Percentiles rank a stretch among this genome's conserved stretches.
These are phyloP conservation scores for Reutealis trisperma DNA, from an alignment of 345 rosid species.

Conservation along the genomic window DNA sequence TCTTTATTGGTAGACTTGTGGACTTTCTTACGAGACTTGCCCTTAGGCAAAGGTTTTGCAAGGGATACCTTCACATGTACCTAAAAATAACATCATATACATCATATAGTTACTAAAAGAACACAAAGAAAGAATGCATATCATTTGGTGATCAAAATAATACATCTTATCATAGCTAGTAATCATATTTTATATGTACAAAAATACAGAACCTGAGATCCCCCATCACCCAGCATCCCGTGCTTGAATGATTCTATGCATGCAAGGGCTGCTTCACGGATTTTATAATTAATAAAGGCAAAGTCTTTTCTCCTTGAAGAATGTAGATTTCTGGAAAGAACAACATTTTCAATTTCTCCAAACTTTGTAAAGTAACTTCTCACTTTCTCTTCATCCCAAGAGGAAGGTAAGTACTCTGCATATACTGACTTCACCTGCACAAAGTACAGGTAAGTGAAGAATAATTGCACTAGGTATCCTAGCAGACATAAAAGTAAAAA, in stretches of 20 bases:
- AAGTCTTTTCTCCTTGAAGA: slow-evolving; percentile 37
- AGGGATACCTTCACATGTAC: slow-evolving; percentile 37
- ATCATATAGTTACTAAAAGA: neutral
- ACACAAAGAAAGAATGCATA: no score
- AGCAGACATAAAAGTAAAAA: neutral
- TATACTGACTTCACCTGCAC: slow-evolving; percentile 38
- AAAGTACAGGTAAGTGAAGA: neutral
- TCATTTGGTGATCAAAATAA: neutral
- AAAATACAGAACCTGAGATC: slow-evolving; percentile 26
- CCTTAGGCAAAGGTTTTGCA: slow-evolving; percentile 33
- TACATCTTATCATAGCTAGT: neutral
- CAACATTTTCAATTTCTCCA: slow-evolving; percentile 41
- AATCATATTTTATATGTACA: neutral
- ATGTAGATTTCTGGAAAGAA: slow-evolving; percentile 34
- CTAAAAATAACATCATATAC: slow-evolving; percentile 14
- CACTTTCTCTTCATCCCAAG: slow-evolving; percentile 37
- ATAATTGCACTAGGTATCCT: neutral
- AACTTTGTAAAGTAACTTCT: slow-evolving; percentile 28
- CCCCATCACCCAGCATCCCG: slow-evolving; percentile 8
- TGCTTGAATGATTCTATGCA: slow-evolving; percentile 29
- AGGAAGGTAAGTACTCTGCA: slow-evolving; percentile 36
- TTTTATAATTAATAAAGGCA: slow-evolving; percentile 33
- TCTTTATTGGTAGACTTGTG: slow-evolving; percentile 8
- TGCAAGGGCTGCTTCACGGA: slow-evolving; percentile 32
- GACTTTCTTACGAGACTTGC: slow-evolving; percentile 17